These are phyloP conservation scores for Phytophthora uliginosa DNA, from an alignment of 352 stramenopile species.

Conservation along the genomic window DNA sequence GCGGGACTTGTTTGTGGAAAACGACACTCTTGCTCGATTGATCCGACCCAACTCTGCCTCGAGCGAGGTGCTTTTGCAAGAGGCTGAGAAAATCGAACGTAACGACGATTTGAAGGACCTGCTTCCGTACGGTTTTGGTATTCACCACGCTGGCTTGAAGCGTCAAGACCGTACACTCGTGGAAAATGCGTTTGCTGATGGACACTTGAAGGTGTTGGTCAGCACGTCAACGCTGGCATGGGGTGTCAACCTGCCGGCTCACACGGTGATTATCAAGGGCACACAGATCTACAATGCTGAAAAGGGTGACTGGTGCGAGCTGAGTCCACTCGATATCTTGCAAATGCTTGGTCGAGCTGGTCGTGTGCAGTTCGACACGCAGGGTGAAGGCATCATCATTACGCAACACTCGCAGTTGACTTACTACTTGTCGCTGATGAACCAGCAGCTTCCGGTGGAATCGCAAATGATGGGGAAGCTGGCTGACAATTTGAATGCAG, in stretches of 20 bases:
- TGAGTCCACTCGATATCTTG: constrained; percentile 98
- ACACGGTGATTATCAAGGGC: constrained; percentile 99
- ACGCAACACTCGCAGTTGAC: constrained; percentile 99
- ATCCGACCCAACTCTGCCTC: constrained; percentile 88
- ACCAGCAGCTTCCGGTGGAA: constrained; percentile 99
- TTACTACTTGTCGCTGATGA: constrained; percentile 99
- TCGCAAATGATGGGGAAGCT: constrained; percentile 98
- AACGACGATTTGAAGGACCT: constrained; percentile 99
- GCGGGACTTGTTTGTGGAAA: constrained; percentile 96
- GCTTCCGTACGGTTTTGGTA: constrained; percentile 98
- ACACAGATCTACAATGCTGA: constrained; percentile 99
- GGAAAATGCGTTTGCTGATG: constrained; percentile 98
- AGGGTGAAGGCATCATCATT: constrained; percentile 99
- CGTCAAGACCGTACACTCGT: constrained; percentile 98
- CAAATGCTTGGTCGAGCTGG: constrained; percentile 99
- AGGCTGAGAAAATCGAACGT: constrained; percentile 93
- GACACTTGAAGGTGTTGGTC: constrained; percentile 98
- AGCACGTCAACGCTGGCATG: constrained; percentile 99
- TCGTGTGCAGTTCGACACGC: constrained; percentile 98
- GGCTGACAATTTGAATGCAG: constrained; percentile 99
- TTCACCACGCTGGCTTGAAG: constrained; percentile 99
- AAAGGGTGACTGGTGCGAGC: constrained; percentile 98
- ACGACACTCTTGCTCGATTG: constrained; percentile 96
- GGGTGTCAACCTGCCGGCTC: constrained; percentile 99
- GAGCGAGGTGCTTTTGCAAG: constrained; percentile 94